These are phyloP conservation scores for Rosa persica DNA, from an alignment of 306 rosid genomes.

Conservation along the genomic window DNA sequence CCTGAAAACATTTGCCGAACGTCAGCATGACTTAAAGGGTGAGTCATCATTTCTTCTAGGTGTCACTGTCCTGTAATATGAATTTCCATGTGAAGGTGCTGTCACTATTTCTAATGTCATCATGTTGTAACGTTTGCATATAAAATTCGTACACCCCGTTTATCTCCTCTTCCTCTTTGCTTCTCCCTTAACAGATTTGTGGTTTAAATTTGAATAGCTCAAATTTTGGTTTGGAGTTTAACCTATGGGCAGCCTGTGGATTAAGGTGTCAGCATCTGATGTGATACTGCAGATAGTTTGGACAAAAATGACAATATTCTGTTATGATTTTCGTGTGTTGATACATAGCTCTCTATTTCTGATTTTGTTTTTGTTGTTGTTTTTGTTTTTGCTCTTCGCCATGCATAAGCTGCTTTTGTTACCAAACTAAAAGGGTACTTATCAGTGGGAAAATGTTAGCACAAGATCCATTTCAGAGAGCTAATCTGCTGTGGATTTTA, in stretches of 20 bases:
- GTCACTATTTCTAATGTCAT: not conserved
- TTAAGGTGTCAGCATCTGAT: constrained; percentile 20
- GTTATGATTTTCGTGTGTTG: constrained; percentile 12
- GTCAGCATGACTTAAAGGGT: not conserved
- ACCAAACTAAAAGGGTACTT: not conserved
- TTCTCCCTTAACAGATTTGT: not conserved
- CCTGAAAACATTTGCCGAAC: not conserved
- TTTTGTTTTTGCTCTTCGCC: not conserved
- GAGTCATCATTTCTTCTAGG: not conserved
- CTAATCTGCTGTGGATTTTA: not conserved
- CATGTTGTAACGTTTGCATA: not conserved
- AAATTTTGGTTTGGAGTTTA: not conserved
- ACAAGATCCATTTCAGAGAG: not conserved
- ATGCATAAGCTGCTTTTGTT: not conserved
- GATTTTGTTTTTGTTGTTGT: not conserved
- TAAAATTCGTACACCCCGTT: not conserved
- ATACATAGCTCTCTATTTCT: not conserved
- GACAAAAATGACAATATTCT: constrained; percentile 6
- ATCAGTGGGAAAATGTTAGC: not conserved
- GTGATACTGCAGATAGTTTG: constrained; percentile 11
- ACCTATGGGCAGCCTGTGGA: not conserved
- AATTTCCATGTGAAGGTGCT: constrained; percentile 3
- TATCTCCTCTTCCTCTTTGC: not conserved
- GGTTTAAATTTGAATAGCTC: not conserved
- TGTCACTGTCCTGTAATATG: not conserved